These are phyloP conservation scores for Lipomyces yamadae DNA, from an alignment of 805 yeast species.

Conservation along the genomic window DNA sequence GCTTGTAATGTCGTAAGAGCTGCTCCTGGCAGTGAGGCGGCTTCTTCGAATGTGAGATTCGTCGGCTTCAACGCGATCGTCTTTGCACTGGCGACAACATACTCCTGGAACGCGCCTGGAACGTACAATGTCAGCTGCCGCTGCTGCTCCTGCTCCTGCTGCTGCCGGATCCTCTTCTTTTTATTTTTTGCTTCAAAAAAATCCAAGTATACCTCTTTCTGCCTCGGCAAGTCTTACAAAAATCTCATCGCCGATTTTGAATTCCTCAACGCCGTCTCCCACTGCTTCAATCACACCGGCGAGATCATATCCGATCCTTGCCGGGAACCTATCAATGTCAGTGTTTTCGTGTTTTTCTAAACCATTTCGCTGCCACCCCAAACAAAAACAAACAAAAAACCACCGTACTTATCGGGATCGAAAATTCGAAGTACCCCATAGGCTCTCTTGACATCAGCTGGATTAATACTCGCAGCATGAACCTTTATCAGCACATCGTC, in stretches of 20 bases:
- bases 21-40: slow-evolving; percentile 38
- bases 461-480: slow-evolving; percentile 33
- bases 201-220: slow-evolving; percentile 14
- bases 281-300: slow-evolving; percentile 38
- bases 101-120: slow-evolving; percentile 36
- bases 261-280: slow-evolving; percentile 31
- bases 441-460: slow-evolving; percentile 36
- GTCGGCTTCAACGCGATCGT: slow-evolving; percentile 32
- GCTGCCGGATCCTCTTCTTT: neutral
- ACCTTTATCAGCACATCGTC: slow-evolving; percentile 35
- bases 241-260: slow-evolving; percentile 38
- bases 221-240: slow-evolving; percentile 22
- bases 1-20: slow-evolving; percentile 34
- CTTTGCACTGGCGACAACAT: slow-evolving; percentile 16
- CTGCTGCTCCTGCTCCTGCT: too few relatives aligned
- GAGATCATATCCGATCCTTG: slow-evolving; percentile 37
- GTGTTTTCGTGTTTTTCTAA: neutral
- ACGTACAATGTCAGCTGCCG: neutral
- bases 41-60: slow-evolving; percentile 31
- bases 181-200: too few relatives aligned
- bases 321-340: slow-evolving; percentile 25
- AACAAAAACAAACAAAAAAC: neutral
- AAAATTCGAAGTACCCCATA: slow-evolving; percentile 25
- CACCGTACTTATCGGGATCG: slow-evolving; percentile 20
- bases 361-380: neutral